Base-by-base conservation (phyloP, 805 yeast species). In the Candida cerambycidarum region DNA sequence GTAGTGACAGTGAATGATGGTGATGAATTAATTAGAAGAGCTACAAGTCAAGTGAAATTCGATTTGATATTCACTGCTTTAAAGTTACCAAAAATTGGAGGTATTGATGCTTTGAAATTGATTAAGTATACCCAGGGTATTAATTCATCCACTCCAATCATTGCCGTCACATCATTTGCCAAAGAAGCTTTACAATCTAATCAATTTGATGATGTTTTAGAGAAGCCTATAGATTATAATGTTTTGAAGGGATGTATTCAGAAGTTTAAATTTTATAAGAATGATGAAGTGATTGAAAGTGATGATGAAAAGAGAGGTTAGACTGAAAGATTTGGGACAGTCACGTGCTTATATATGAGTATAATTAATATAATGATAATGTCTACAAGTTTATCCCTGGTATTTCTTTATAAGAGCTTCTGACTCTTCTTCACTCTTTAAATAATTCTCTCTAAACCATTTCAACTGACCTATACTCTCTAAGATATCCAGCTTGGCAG, bases 401-500 rank as follows among this genome's bases (percentile, higher is more conserved):
- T 30, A 29, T 14, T 36, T 14, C 7, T 24, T 21, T 15, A 34
- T 33, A 42, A 33, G n/a, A 7, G 34, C 31, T 31, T 41, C 27
- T 10, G 40, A 19, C 17, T 59, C 64, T 2, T 39, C 43, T 14
- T 51, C 57, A 18, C 51, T 36, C 48, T 62, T 62, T 46, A 85
- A 73, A 58, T 86, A 89, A 55, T 85, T 69, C 14, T 82, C 79
- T 44, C 76, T 65, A 61, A 83, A 88, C 86, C 89, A 93, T 51
- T 70, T 75, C 57, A 93, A 68, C 61, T 93, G 96, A 7, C 64
- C 77, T 32, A 93, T 92, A 55, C 96, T 87, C 61, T 93, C 99
- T 38, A 86, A 53, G 37, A 93, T 93, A 61, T 93, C 99, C 12
- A 81, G 73, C 49, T 77, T 78, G 0, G 99, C 99, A 0, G 98